Base-by-base conservation (phyloP, 2,329 filamentous ascomycete genomes). In the Botrytis medusae region DNA sequence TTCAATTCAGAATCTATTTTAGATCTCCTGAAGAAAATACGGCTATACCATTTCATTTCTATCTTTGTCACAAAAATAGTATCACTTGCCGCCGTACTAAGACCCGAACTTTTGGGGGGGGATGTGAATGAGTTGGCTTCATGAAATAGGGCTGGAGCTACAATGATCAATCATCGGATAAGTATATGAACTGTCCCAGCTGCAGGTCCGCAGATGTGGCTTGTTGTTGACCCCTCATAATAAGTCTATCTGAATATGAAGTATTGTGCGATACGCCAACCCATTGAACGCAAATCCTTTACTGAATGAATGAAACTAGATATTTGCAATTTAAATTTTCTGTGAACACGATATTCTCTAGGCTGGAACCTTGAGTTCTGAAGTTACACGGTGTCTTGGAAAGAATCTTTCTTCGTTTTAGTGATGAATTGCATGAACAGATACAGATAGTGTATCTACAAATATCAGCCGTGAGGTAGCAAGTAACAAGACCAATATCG, bases 121-220 rank as follows among this genome's bases (percentile, higher is more conserved):
- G 42, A 40, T 32, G 34, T n/a, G 37, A 57, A 37, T 69, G 42
- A 59, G 32, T 69, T 60, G 63, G 63, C 12, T 69, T 61, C 20
- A 60, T 72, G 54, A 61, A 42, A 69, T 69, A 72, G 54, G 63
- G 71, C 71, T 72, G 63, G 71, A 51, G 54, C 37, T 46, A 60
- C 54, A 72, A 32, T 40, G 10, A 34, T 20, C 40, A 72, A 32
- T 32, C 12, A 22, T 14, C 42, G 54, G 32, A 60, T 65, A 46
- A 51, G 61, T 67, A 59, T 48, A 51, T 72, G 25, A 69, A 72
- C 54, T 61, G 40, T 32, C 29, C 40, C 16, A 60, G 40, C 54
- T 68, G 48, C 65, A 68, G 48, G 48, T 68, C 48, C 37, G 48
- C 48, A 42, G 48, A n/a, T 42, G 48, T 40, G 34, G 64, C 64